A percentile compares a stretch with the other conserved stretches of the same genome.
Conservation (phyloP, 495 filamentous ascomycete species). For the Niebla homalea region DNA sequence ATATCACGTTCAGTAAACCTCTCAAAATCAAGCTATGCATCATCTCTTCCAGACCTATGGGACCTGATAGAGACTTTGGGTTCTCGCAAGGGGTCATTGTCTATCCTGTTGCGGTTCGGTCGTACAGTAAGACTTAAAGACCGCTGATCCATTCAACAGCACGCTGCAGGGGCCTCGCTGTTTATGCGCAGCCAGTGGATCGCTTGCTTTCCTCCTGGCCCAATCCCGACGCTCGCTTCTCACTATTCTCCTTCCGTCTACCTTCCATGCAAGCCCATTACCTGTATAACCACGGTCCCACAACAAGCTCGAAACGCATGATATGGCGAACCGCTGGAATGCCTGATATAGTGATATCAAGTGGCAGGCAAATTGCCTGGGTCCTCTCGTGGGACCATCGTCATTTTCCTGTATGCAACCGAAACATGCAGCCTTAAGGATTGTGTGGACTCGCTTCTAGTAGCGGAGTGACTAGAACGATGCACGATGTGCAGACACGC, state of each 20-base stretch:
- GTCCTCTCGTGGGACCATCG: too few species aligned
- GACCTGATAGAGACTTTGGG: too few species aligned
- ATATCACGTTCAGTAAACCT: not conserved
- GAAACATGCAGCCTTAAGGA: conserved; percentile 3
- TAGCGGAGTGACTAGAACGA: not conserved
- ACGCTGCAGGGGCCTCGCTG: not conserved
- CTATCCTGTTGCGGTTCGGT: conserved; percentile 2
- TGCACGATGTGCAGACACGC: conserved; percentile 2
- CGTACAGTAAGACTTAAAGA: not conserved
- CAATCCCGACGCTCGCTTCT: not conserved
- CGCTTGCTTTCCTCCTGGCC: not conserved
- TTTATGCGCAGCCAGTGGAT: conserved; percentile 6
- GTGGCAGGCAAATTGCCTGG: too few species aligned
- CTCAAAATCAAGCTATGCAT: not conserved
- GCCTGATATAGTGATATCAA: too few species aligned
- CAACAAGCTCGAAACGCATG: too few species aligned
- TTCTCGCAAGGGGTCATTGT: too few species aligned
- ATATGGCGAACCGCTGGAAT: too few species aligned
- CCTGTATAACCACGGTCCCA: too few species aligned
- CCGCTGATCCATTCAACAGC: conserved; percentile 1
- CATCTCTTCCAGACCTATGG: not conserved
- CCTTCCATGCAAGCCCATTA: too few species aligned
- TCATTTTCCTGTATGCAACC: not conserved
- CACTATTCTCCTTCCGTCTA: too few species aligned
- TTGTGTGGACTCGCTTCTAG: conserved; percentile 2